Evolutionary conservation across 345 rosid species (phyloP).

Genomic region (Citrus trifoliata): DNA sequence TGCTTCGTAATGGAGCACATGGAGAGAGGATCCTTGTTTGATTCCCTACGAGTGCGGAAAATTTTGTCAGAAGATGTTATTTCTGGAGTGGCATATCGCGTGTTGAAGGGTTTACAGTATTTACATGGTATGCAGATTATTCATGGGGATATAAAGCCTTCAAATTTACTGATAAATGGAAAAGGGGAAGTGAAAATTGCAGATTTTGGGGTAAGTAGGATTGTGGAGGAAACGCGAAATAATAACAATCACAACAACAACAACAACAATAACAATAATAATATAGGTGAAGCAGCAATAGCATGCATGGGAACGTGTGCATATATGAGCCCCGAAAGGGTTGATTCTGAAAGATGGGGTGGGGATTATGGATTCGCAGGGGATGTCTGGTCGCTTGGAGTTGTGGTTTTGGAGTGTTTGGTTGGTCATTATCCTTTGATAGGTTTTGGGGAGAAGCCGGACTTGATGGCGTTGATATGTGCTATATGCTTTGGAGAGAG

Average conservation of each 20-base stretch:
- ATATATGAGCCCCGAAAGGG: constrained; percentile 70
- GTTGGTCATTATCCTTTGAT: constrained; percentile 63
- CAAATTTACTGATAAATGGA: constrained; percentile 49
- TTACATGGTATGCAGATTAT: constrained; percentile 52
- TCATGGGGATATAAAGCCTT: constrained; percentile 70
- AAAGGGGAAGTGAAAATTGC: constrained; percentile 60
- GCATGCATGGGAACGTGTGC: constrained; percentile 57
- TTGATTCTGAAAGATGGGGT: constrained; percentile 54
- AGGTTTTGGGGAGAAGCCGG: constrained; percentile 47
- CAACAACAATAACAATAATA: no score
- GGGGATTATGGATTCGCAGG: constrained; percentile 47
- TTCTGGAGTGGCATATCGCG: constrained; percentile 32
- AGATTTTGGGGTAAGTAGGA: constrained; percentile 63
- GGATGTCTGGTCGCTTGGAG: constrained; percentile 67
- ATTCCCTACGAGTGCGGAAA: constrained; percentile 19
- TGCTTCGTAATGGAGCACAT: constrained; percentile 67
- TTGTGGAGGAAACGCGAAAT: constrained; percentile 17
- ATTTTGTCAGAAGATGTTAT: constrained; percentile 32
- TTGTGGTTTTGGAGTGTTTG: constrained; percentile 55
- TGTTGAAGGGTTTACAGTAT: constrained; percentile 46
- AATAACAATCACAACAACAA: no score
- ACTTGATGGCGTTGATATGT: constrained; percentile 55
- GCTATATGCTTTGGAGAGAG: constrained; percentile 52
- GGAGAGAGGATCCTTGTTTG: constrained; percentile 53
- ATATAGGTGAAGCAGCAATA: no score